These are phyloP conservation scores for Metarhizium sp. DNA, from an alignment of 2,329 filamentous ascomycete genomes.

Conservation along the genomic window DNA sequence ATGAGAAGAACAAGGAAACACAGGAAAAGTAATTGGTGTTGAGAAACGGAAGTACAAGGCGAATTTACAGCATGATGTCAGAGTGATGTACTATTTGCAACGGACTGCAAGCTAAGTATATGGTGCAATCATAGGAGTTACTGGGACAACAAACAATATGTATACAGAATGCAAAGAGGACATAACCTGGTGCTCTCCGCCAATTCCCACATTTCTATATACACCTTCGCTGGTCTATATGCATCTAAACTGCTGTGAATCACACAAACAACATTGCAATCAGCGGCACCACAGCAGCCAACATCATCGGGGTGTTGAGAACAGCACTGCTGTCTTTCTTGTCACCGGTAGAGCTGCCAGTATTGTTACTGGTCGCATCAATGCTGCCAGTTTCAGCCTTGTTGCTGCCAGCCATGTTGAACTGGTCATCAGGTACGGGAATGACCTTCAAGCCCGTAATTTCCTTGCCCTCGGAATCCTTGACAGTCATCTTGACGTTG, in stretches of 20 bases:
- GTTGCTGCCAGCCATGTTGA: conserved; percentile 38
- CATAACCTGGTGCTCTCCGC: too few species aligned
- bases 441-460: conserved; percentile 39
- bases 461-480: conserved; percentile 28
- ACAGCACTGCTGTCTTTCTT: conserved; percentile 17
- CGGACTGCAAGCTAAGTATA: background rate
- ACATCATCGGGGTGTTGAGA: conserved; percentile 20
- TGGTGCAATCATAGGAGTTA: background rate
- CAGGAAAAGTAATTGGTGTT: background rate
- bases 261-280: conserved; percentile 25
- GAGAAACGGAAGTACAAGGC: background rate
- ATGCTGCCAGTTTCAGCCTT: conserved; percentile 22
- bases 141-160: background rate
- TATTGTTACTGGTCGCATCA: background rate
- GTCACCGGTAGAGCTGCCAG: background rate
- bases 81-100: background rate
- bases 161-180: background rate
- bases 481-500: conserved; percentile 39
- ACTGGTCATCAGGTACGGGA: conserved; percentile 31
- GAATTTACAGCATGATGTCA: background rate
- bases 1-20: background rate
- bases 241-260: background rate
- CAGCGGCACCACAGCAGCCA: conserved; percentile 23
- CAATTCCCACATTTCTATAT: background rate
- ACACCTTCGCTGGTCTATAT: background rate